Evolutionary conservation across 2,329 filamentous ascomycete species (phyloP).

Genomic region (Clarireedia hainanense): DNA sequence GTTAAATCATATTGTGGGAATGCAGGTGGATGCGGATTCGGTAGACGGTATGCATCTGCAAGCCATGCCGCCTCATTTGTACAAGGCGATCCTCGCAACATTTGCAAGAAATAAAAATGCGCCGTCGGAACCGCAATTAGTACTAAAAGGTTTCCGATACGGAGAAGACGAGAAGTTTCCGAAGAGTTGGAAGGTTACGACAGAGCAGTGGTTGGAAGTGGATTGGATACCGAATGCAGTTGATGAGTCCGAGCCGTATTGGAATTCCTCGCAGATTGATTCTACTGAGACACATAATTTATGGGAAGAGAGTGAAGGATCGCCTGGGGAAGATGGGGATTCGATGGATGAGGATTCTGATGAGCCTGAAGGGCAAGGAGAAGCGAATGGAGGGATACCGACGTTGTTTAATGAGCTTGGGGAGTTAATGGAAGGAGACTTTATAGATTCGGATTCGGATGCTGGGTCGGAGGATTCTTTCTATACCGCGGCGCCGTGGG

Average conservation of each 20-base stretch:
- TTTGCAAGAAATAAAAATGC: not conserved
- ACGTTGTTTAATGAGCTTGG: conserved; percentile 6
- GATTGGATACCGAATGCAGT: not conserved
- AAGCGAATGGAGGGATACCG: not conserved
- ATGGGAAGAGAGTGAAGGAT: not conserved
- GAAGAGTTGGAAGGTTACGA: not conserved
- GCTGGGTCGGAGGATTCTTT: conserved; percentile 5
- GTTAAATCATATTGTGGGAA: not conserved
- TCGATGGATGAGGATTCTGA: conserved; percentile 1
- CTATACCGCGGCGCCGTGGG: conserved; percentile 5
- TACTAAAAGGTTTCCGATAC: conserved; percentile 1
- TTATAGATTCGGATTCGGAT: not conserved
- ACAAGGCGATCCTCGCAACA: not conserved
- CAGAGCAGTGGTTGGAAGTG: conserved; percentile 6
- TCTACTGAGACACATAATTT: not conserved
- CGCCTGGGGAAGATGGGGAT: not conserved
- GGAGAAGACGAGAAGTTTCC: conserved; percentile 4
- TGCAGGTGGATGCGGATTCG: conserved; percentile 3
- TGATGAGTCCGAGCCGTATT: conserved; percentile 6
- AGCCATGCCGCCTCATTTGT: conserved; percentile 1
- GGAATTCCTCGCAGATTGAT: conserved; percentile 3
- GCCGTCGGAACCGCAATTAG: not conserved
- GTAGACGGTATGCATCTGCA: not conserved
- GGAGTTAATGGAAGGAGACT: conserved; percentile 1
- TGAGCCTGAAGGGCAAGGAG: not conserved